Evolutionary conservation across 768 basidiomycete genomes (phyloP), one percentile per base, ranked within the genome.

Genomic region (Exidia glandulosa): DNA sequence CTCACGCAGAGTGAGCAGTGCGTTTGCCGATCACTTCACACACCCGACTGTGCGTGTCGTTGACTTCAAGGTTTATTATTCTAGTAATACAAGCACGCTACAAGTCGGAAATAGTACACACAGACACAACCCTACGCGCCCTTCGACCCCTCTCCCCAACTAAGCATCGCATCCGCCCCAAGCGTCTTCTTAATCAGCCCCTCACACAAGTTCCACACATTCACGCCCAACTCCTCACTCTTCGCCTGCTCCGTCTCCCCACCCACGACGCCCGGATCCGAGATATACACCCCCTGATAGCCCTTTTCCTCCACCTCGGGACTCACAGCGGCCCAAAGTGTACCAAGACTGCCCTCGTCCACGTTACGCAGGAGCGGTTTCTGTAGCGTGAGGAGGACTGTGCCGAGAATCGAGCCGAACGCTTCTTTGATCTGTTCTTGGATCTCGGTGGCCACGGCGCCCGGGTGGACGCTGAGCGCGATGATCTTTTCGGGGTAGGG

Each of bases 171-270:
- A 23, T 27, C 47, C 6, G 14, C 47, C 9, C 47, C n/a, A 9
- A 23, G 9, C 7, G 9, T 48, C 19, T 48, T n/a, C 19, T n/a
- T 16, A n/a, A 72, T 66, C 56, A 73, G 54, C 27, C 63, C 56
- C 63, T 72, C 70, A 59, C 70, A 71, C 61, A 74, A 66, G 31
- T 65, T 61, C 65, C 69, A 73, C 62, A 73, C 61, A 32, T 66
- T 67, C 57, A 59, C 63, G 1, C 68, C 69, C 9, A 69, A 61
- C 60, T 67, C 65, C 14, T 57, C 60, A 48, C 72, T 66, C 32
- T 63, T 56, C 41, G 70, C 70, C 57, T 62, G 63, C 25, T 57
- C 58, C 52, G 64, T 66, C 61, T 66, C 66, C 23, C 64, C 61
- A 5, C 69, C 63, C 5, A 60, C 19, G 55, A 62, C 23, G 47